These are phyloP conservation scores for Hirschfeldia incana DNA, from an alignment of 345 rosid species.

Conservation along the genomic window DNA sequence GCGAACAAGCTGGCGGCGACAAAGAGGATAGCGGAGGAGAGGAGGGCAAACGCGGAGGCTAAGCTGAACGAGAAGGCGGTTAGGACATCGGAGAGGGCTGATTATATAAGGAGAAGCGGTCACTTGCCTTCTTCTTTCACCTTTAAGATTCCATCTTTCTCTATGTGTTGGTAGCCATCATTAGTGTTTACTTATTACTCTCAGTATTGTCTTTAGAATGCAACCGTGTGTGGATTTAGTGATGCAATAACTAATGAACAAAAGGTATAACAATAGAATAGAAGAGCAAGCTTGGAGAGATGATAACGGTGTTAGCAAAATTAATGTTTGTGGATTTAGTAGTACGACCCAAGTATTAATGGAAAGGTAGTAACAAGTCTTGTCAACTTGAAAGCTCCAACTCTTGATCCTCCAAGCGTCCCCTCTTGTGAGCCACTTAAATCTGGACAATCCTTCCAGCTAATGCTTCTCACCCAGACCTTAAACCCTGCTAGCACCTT, in stretches of 20 bases:
- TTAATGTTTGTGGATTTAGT: not conserved
- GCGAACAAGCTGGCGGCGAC: constrained; percentile 72
- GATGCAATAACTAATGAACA: constrained; percentile 22
- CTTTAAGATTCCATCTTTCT: constrained; percentile 72
- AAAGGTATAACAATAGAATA: not conserved
- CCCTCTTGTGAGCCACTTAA: not conserved
- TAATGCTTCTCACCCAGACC: not conserved
- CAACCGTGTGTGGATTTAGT: constrained; percentile 17
- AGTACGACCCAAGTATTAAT: not conserved
- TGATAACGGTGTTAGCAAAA: not conserved
- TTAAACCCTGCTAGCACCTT: not conserved
- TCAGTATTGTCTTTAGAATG: constrained; percentile 18
- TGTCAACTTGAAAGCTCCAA: not conserved
- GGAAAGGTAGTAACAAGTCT: not conserved
- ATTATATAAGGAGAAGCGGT: constrained; percentile 83
- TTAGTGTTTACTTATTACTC: not conserved
- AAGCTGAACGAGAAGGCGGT: constrained; percentile 70
- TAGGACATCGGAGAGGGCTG: constrained; percentile 74
- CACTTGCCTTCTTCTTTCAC: constrained; percentile 75
- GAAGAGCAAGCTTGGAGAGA: not conserved
- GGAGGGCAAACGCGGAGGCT: constrained; percentile 83
- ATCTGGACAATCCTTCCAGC: not conserved
- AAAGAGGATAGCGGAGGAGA: constrained; percentile 81
- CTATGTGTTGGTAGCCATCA: constrained; percentile 66
- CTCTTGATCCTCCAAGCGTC: not conserved